These are phyloP conservation scores for Huntiella moniliformis DNA, from an alignment of 2,329 filamentous ascomycete genomes.

Conservation along the genomic window DNA sequence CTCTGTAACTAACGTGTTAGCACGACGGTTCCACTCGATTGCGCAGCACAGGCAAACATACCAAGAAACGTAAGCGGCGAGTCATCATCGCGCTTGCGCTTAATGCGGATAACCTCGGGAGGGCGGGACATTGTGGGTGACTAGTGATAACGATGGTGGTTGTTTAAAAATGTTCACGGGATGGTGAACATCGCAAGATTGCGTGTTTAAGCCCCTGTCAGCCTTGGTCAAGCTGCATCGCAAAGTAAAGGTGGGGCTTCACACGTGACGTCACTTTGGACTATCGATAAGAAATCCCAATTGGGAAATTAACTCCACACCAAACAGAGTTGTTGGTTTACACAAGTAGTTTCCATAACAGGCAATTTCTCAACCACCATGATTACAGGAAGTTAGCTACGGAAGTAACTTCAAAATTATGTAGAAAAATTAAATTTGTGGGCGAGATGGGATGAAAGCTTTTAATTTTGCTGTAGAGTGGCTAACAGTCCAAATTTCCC, in stretches of 20 bases:
- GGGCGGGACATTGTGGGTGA: slow-evolving; percentile 31
- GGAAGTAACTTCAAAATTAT: no score
- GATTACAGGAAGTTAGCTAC: no score
- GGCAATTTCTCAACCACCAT: no score
- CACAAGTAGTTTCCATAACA: no score
- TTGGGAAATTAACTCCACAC: no score
- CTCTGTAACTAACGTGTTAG: slow-evolving; percentile 19
- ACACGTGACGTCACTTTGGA: slow-evolving; percentile 3
- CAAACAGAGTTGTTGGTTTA: no score
- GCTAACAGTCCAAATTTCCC: no score
- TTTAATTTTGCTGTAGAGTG: no score
- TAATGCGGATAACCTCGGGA: slow-evolving; percentile 39
- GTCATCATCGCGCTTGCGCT: slow-evolving; percentile 38
- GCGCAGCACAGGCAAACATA: slow-evolving; percentile 15
- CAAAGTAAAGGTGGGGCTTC: background rate
- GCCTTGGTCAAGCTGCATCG: background rate
- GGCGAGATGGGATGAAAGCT: no score
- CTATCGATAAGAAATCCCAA: slow-evolving; percentile 1
- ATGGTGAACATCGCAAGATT: background rate
- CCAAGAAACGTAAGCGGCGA: slow-evolving; percentile 36
- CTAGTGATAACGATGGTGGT: background rate
- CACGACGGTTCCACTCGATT: background rate
- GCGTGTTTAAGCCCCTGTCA: background rate
- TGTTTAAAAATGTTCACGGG: background rate
- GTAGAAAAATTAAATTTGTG: no score